Evolutionary conservation across 2,329 filamentous ascomycete genomes (phyloP), one percentile per base, ranked within the genome.

Genomic region (Claviceps digitariae): DNA sequence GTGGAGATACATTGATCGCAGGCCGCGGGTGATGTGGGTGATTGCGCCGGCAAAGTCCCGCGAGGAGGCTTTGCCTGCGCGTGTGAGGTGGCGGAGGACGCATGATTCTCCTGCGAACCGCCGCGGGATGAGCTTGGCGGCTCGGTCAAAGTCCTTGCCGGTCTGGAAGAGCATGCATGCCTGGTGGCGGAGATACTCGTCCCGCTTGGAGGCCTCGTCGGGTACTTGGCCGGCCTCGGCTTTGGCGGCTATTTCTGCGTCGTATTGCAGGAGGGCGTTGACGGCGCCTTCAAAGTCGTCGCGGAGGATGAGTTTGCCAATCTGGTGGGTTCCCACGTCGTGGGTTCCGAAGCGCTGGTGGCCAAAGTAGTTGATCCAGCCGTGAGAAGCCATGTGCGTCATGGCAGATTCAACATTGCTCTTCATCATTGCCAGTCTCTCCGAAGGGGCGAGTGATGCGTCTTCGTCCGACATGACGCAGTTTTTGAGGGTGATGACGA

Each of bases 341-440:
- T 93, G 91, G 0, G 90, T 91, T 29, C 93, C 93, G 62, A 98
- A 98, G 25, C 93, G 83, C 70, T 98, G 93, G n/a, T 97, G 81
- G 9, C 93, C 93, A 64, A 90, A 98, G 72, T 97, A 98, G 70
- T 98, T 98, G 69, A 98, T 83, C 74, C 94, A 98, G 2, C 93
- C 93, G 46, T 84, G 78, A 45, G 81, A 71, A 52, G 77, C 74
- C 59, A 97, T 80, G 57, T 84, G 80, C 44, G 77, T 72, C 50
- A 95, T 72, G 1, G 87, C 76, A 15, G 75, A 67, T 53, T 74
- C 74, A 10, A 82, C 73, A 40, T 77, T 65, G 27, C 58, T 52
- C 52, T 59, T 62, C 46, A 72, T 58, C 36, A 60, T 58, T 17
- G 64, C 59, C 9, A 69, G 59, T 34, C 62, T 63, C 27, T 67